Evolutionary conservation across 2,329 filamentous ascomycete species (phyloP).

Genomic region (Alternaria dauci): DNA sequence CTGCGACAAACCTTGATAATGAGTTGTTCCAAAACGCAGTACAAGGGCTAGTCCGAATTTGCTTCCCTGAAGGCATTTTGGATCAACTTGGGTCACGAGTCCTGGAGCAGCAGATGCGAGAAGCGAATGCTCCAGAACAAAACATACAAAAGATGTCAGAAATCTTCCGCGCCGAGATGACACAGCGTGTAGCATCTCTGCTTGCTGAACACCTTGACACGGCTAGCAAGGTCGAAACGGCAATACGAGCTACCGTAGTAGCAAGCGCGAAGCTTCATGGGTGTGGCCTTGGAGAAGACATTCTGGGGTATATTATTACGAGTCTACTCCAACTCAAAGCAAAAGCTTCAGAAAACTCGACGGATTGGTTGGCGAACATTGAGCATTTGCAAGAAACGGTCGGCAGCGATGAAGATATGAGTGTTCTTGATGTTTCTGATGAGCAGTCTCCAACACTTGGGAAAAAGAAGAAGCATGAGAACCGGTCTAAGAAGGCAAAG

Average conservation of each 20-base stretch:
- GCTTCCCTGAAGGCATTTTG: constrained; percentile 36
- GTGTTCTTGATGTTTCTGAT: background rate
- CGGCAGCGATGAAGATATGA: background rate
- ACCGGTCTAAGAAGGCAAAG: background rate
- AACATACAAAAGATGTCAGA: constrained; percentile 29
- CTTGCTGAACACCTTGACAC: constrained; percentile 30
- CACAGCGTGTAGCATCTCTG: constrained; percentile 29
- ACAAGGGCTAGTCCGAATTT: constrained; percentile 36
- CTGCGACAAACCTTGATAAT: constrained; percentile 15
- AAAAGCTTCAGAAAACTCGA: background rate
- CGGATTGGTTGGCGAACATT: background rate
- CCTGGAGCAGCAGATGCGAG: constrained; percentile 32
- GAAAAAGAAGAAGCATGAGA: background rate
- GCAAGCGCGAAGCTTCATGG: constrained; percentile 23
- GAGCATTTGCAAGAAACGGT: background rate
- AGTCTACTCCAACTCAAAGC: background rate
- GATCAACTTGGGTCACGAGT: constrained; percentile 33
- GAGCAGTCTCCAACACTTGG: background rate
- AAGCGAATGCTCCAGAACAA: constrained; percentile 16
- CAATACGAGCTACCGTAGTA: constrained; percentile 17
- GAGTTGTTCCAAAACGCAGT: constrained; percentile 36
- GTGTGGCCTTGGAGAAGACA: background rate
- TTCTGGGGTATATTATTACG: constrained; percentile 3
- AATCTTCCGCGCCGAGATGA: constrained; percentile 30
- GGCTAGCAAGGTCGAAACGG: constrained; percentile 19